Evolutionary conservation across 495 filamentous ascomycete species (phyloP), one percentile per base, ranked within the genome.

Genomic region (Cryomyces antarcticus): DNA sequence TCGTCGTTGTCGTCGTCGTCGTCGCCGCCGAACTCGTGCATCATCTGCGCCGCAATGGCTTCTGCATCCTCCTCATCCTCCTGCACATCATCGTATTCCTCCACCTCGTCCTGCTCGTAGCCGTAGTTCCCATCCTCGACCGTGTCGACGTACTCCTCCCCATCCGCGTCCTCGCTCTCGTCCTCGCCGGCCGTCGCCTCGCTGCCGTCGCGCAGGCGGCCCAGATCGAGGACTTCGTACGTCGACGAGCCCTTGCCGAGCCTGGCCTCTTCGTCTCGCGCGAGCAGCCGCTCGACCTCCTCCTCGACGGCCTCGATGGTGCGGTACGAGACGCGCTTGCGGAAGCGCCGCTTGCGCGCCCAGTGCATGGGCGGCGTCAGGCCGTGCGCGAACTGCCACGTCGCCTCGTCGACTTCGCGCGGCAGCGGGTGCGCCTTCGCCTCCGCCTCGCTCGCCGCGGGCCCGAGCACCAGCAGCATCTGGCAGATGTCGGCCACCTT

Each of bases 401-500:
- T 70, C 43, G 68, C 67, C 17, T 66, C 60, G 37, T 75, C 63
- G 33, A 93, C 65, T 17, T 78, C 73, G 6, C 59, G 54, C 10
- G 86, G 86, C 7, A 89, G 59, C 1, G 71, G 65, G 57, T 64
- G 60, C 42, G 68, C 67, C 63, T 79, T 41, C 0, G 81, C 84
- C 51, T 92, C 82, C 6, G 75, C 66, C 46, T 96, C 87, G 41
- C 60, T 75, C 7, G 66, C 52, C 27, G 93, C 74, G 30, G 54
- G 63, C 3, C 80, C 80, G 44, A 87, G 69, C 0, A 95, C 80
- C 30, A 92, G 61, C 3, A 96, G 67, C 82, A 99, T 93, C 65
- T 99, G 92, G 46, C 79, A 89, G 6, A 99, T 75, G 60, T 99
- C 92, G 4, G 82, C 82, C 4, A 78, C 80, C 62, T 99, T 99